phyloP scores from a whole-genome alignment of 495 filamentous ascomycete genomes.

The Lineolata rhizophorae region DNA sequence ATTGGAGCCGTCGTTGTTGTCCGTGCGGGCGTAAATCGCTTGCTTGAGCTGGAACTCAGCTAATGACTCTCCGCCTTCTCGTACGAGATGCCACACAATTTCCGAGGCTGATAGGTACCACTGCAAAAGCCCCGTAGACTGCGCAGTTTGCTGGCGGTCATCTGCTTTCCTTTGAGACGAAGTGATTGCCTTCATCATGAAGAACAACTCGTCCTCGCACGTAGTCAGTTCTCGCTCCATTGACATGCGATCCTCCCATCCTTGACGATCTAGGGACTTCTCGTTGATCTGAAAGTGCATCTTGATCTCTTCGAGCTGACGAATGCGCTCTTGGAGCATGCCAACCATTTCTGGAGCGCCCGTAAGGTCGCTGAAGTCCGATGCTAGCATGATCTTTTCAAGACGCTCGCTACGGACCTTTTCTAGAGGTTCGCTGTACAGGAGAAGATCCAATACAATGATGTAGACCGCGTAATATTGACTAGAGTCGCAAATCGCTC shows the following conservation, averaged over 20 bases:
- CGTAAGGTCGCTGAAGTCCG: slow-evolving; percentile 91
- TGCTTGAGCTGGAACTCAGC: slow-evolving; percentile 81
- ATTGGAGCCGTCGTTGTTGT: slow-evolving; percentile 92
- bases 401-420: slow-evolving; percentile 83
- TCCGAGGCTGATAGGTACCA: slow-evolving; percentile 83
- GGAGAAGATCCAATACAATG: slow-evolving; percentile 80
- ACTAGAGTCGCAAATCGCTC: slow-evolving; percentile 81
- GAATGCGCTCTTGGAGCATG: slow-evolving; percentile 72
- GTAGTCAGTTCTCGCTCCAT: slow-evolving; percentile 72
- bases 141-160: slow-evolving; percentile 33
- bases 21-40: slow-evolving; percentile 77
- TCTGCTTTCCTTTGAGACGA: slow-evolving; percentile 77
- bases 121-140: slow-evolving; percentile 56
- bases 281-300: slow-evolving; percentile 85
- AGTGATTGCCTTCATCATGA: slow-evolving; percentile 99
- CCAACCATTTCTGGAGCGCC: slow-evolving; percentile 88
- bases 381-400: slow-evolving; percentile 98
- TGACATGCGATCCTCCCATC: slow-evolving; percentile 70
- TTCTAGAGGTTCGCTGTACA: slow-evolving; percentile 89
- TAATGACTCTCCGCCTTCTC: slow-evolving; percentile 66
- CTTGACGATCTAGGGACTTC: slow-evolving; percentile 65
- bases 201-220: slow-evolving; percentile 95
- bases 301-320: slow-evolving; percentile 93
- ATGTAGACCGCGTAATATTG: slow-evolving; percentile 97
- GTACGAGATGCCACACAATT: slow-evolving; percentile 90